Base-by-base conservation (phyloP, 2,329 filamentous ascomycete genomes). In the Celoporthe dispersa region DNA sequence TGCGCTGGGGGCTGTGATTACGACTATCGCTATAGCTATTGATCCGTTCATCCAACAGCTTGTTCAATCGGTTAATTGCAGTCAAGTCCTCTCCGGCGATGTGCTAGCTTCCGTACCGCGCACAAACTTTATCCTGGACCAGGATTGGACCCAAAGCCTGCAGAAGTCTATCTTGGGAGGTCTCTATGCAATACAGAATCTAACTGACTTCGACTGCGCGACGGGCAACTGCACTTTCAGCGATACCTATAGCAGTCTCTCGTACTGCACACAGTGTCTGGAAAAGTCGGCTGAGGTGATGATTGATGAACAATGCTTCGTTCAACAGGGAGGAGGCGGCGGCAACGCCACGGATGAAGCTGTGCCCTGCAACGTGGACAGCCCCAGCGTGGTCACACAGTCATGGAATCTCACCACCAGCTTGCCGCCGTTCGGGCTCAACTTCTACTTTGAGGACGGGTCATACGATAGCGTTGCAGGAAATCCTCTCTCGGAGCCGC, bases 11-110 rank as follows among this genome's bases (percentile, higher is more conserved):
- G 68, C 68, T 7, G 1, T 53, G 1, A 51, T 70, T 31, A 64
- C 61, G 8, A 39, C 68, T 28, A 5, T 68, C 3, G 28, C 64
- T 1, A 25, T 70, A 16, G 33, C 37, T 2, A 68, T 70, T 37
- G 68, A 64, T 31, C 65, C 65, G n/a, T 70, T 68, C 16, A 55
- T 65, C 14, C 68, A 70, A 16, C 68, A 70, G 31, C 68, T 70
- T 4, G 33, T 70, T 1, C 37, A 35, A 12, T 14, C 55, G 1
- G 31, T 28, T 5, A 31, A 68, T 31, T 70, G 68, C 37, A 70
- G 12, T 2, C 7, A 28, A 12, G 2, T 16, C 4, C 14, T 67
- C 35, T 39, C 60, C 2, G 7, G 14, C 3, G 28, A 39, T 39
- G n/a, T 53, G 1, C 33, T 31, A 19, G 64, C 35, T 7, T 31